A percentile compares a stretch with the other conserved stretches of the same genome.
phyloP scores from a whole-genome alignment of 306 rosid genomes.

The Hippophae tibetana region DNA sequence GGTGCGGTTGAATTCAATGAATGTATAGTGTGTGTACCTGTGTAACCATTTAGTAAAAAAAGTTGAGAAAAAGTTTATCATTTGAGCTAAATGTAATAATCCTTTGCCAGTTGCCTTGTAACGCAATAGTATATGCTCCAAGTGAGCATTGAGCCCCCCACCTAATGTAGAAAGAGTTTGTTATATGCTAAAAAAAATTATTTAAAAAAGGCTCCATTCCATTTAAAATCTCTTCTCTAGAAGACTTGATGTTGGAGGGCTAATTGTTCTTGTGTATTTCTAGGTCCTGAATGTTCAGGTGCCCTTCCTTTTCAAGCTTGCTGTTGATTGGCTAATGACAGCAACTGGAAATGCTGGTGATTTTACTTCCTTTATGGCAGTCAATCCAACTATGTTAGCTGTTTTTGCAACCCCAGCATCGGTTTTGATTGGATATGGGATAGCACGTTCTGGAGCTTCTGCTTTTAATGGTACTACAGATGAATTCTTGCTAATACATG shows the following conservation, averaged over 20 bases:
- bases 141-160: too few species aligned
- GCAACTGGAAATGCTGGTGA: conserved; percentile 53
- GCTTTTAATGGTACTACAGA: conserved; percentile 84
- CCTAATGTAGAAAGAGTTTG: too few species aligned
- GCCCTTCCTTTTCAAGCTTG: conserved; percentile 92
- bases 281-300: conserved; percentile 96
- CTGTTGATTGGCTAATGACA: conserved; percentile 80
- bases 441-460: conserved; percentile 79
- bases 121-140: too few species aligned
- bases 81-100: too few species aligned
- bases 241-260: not conserved
- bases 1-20: too few species aligned
- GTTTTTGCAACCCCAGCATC: conserved; percentile 82
- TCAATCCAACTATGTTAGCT: conserved; percentile 46
- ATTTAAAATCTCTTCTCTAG: too few species aligned
- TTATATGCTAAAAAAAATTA: too few species aligned
- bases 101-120: too few species aligned
- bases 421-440: conserved; percentile 84
- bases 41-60: too few species aligned
- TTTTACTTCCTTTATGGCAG: conserved; percentile 50
- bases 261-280: conserved; percentile 15
- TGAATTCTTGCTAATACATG: conserved; percentile 42
- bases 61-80: too few species aligned
- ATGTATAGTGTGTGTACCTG: too few species aligned
- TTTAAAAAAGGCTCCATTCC: too few species aligned